phyloP scores from a whole-genome alignment of 768 basidiomycete genomes.

The Phylloporus arenicola region DNA sequence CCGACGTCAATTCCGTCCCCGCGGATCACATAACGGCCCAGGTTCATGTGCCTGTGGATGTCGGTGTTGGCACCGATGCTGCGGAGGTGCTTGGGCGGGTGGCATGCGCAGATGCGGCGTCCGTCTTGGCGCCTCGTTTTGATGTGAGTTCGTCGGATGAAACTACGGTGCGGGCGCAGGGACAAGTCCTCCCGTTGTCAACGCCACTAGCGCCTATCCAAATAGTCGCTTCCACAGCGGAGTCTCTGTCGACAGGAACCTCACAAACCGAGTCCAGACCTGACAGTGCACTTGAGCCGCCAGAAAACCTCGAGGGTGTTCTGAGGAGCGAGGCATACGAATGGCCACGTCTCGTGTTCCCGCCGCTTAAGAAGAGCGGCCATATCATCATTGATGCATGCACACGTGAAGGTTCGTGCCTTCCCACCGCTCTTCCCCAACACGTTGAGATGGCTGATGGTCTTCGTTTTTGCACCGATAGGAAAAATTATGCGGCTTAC shows the following conservation, averaged over 20 bases:
- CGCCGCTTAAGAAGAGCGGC: conserved; percentile 88
- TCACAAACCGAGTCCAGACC: conserved; percentile 1
- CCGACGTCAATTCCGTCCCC: conserved; percentile 18
- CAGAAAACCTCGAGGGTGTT: conserved; percentile 41
- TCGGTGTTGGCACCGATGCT: conserved; percentile 15
- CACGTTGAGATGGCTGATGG: conserved; percentile 5
- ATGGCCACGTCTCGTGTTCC: conserved; percentile 89
- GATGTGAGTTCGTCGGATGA: conserved; percentile 15
- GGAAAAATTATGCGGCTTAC: conserved; percentile 90
- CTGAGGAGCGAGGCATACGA: conserved; percentile 71
- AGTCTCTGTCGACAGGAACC: background rate
- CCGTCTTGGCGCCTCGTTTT: conserved; percentile 24
- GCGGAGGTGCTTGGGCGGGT: conserved; percentile 13
- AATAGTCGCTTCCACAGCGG: conserved; percentile 7
- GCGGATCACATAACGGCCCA: conserved; percentile 15
- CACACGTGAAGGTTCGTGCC: conserved; percentile 61
- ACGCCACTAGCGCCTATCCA: conserved; percentile 12
- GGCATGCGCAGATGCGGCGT: conserved; percentile 12
- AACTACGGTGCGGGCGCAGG: conserved; percentile 8
- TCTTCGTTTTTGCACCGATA: conserved; percentile 27
- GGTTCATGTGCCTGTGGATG: conserved; percentile 16
- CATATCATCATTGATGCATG: conserved; percentile 92
- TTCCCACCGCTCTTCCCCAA: conserved; percentile 8
- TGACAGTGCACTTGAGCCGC: conserved; percentile 11
- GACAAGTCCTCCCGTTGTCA: conserved; percentile 8